phyloP scores from a whole-genome alignment of 805 yeast genomes.

The Zygoascus tannicola region DNA sequence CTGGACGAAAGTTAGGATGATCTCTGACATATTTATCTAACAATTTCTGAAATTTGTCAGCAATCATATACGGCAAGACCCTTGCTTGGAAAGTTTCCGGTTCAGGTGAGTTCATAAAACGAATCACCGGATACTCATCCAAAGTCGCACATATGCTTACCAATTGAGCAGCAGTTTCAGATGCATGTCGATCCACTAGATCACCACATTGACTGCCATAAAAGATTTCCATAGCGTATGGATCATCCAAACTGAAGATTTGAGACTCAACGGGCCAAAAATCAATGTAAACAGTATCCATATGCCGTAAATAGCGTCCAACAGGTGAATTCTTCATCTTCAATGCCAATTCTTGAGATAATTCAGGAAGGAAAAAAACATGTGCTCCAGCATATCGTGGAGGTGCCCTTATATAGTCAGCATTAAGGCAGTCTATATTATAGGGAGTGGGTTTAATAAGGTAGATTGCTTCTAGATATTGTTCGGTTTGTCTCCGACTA shows the following conservation, averaged over 20 bases:
- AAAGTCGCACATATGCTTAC: constrained; percentile 66
- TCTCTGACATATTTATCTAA: constrained; percentile 68
- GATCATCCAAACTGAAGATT: constrained; percentile 58
- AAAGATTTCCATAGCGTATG: constrained; percentile 56
- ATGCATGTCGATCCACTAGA: constrained; percentile 49
- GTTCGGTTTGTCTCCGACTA: constrained; percentile 47
- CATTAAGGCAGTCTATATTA: constrained; percentile 63
- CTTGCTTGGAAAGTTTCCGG: constrained; percentile 43
- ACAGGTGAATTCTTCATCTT: constrained; percentile 21
- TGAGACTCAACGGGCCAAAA: constrained; percentile 60
- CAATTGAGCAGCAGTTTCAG: constrained; percentile 51
- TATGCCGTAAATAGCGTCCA: constrained; percentile 21
- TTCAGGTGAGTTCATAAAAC: constrained; percentile 55
- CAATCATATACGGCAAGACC: constrained; percentile 58
- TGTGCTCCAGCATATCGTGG: constrained; percentile 69
- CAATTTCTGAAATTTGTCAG: constrained; percentile 57
- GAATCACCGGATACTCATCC: constrained; percentile 80
- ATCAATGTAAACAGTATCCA: constrained; percentile 39
- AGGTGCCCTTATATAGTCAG: constrained; percentile 60
- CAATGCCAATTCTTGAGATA: constrained; percentile 16
- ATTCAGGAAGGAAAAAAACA: constrained; percentile 61
- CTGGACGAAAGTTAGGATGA: constrained; percentile 56
- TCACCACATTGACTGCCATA: constrained; percentile 58
- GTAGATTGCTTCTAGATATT: constrained; percentile 71
- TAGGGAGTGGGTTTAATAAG: constrained; percentile 60